phyloP scores from a whole-genome alignment of 306 rosid genomes.

The Pyrus bretschneideri region DNA sequence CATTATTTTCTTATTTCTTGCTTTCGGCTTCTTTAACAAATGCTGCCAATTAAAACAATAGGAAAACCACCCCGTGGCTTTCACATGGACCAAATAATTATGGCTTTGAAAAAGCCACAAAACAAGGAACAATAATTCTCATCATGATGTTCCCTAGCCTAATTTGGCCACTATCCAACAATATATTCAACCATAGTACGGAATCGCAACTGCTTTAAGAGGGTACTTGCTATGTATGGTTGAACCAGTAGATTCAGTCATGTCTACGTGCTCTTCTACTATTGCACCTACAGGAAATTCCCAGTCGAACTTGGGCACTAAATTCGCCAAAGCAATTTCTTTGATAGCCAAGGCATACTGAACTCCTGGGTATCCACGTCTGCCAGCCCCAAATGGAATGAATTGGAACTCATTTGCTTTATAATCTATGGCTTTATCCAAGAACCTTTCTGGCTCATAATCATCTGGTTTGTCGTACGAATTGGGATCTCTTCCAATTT shows the following conservation, averaged over 20 bases:
- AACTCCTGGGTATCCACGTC: conserved; percentile 15
- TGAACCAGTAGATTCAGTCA: conserved; percentile 18
- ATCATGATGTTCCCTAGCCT: no score
- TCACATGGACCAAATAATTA: no score
- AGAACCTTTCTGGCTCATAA: conserved; percentile 16
- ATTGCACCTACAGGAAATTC: not conserved
- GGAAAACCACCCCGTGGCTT: no score
- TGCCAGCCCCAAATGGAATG: conserved; percentile 33
- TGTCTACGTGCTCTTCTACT: conserved; percentile 17
- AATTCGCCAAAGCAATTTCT: conserved; percentile 26
- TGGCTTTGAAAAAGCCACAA: no score
- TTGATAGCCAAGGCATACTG: conserved; percentile 8
- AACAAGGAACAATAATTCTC: no score
- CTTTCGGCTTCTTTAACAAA: no score
- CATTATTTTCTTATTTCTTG: no score
- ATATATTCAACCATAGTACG: no score
- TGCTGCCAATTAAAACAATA: no score
- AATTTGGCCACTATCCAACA: no score
- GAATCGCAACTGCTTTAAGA: conserved; percentile 1
- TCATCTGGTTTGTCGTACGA: conserved; percentile 8
- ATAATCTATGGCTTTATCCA: not conserved
- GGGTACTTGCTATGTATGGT: conserved; percentile 19
- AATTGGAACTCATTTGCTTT: conserved; percentile 24
- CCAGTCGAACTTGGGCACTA: conserved; percentile 4
- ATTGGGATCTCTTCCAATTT: conserved; percentile 28